phyloP scores from a whole-genome alignment of 1,139 yeast species.

The Blastobotrys arbuscula region DNA sequence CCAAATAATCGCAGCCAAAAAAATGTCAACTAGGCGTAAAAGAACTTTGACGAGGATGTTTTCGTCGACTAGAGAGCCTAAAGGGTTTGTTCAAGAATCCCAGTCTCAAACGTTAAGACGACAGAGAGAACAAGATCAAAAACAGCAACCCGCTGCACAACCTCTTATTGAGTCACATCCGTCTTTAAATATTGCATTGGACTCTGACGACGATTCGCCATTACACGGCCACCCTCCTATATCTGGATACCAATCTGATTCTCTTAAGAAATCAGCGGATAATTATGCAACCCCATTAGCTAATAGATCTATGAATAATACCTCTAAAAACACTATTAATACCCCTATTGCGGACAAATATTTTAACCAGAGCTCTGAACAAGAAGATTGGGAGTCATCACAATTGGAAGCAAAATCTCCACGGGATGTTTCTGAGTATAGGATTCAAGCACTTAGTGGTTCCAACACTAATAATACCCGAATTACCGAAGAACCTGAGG shows the following conservation, averaged over 20 bases:
- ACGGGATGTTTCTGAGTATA: neutral
- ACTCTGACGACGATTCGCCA: neutral
- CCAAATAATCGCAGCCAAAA: no score
- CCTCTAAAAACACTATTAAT: neutral
- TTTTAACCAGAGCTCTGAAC: neutral
- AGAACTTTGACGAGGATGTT: no score
- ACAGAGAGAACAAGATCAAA: neutral
- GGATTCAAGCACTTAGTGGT: neutral
- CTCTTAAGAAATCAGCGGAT: no score
- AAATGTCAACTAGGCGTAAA: no score
- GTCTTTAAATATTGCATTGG: neutral
- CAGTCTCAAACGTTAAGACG: no score
- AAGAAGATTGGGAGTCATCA: neutral
- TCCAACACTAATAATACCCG: neutral
- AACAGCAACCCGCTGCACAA: neutral
- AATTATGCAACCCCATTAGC: no score
- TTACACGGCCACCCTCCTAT: neutral
- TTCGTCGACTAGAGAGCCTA: no score
- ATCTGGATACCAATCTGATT: neutral
- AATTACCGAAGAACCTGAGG: no score
- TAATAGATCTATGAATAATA: no score
- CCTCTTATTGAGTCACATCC: neutral
- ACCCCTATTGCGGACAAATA: slow-evolving; percentile 11
- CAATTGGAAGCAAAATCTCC: neutral
- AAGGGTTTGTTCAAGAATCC: no score